Base-by-base conservation (phyloP, 2,329 filamentous ascomycete species). In the Paraphoma sp. region DNA sequence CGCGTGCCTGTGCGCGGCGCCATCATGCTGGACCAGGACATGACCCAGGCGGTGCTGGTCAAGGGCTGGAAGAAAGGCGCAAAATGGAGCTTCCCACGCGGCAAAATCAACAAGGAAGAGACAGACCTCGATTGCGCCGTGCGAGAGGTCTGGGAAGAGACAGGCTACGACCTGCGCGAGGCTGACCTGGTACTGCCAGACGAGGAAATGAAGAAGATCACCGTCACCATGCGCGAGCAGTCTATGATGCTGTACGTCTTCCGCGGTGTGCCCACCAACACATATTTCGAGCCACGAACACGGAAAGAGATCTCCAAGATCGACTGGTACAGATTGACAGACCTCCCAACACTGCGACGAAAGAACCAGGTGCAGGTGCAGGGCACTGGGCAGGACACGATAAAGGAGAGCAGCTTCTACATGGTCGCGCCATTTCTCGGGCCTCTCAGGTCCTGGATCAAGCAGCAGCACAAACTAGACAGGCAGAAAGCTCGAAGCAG, bases 71-170 rank as follows among this genome's bases (percentile, higher is more conserved):
- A 98, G 82, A 98, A 97, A 76, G 89, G 90, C 33, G 91, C 94
- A 11, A 94, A 90, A 73, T 99, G 95, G 95, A 96, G 93, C 74
- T 99, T 99, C 56, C 95, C 95, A 0, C 83, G 94, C 48, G 96
- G 95, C 40, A 99, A 99, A 80, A 98, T 99, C 79, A 97, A 97
- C 81, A 96, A 97, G 78, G 92, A 96, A 69, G 95, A 99, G 76
- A 88, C 91, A 57, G 94, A 99, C 71, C 79, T 98, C 53, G 93
- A 95, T 72, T 99, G 96, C 76, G 95, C 96, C 23, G 85, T 97
- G 49, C 87, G 95, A 49, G 95, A 99, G 72, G 94, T 97, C 4
- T 95, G 93, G 72, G 95, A 99, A 76, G 95, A 99, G 80, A 99
- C 95, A 0, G 95, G 95, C 1, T 92, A 91, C 67, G 92, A 99